A percentile compares a stretch with the other conserved stretches of the same genome.
Conservation (phyloP, 2,329 filamentous ascomycete species). For the Mycogone perniciosa region DNA sequence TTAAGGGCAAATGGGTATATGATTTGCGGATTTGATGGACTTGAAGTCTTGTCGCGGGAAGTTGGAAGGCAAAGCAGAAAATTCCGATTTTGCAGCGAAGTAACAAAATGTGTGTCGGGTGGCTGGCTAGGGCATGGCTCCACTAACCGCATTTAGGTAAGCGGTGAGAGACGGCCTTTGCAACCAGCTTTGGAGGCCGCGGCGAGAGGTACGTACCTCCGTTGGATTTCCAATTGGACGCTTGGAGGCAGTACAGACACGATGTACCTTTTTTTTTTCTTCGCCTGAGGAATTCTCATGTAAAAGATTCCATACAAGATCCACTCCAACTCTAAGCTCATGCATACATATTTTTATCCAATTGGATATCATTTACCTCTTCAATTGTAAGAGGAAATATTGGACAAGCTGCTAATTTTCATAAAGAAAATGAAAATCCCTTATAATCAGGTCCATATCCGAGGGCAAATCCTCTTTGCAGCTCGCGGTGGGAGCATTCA, state of each 20-base stretch:
- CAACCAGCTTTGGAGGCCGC: constrained; percentile 8
- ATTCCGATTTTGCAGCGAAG: constrained; percentile 19
- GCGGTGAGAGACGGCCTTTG: neutral
- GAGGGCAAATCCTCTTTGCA: constrained; percentile 58
- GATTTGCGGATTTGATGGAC: constrained; percentile 18
- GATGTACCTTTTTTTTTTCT: constrained; percentile 9
- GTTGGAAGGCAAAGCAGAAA: constrained; percentile 14
- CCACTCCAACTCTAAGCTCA: neutral
- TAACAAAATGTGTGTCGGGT: constrained; percentile 26
- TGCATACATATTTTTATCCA: neutral
- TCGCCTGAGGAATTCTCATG: neutral
- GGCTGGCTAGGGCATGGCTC: constrained; percentile 32
- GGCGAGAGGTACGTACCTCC: constrained; percentile 2
- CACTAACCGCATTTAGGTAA: constrained; percentile 22
- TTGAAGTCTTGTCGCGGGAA: constrained; percentile 18
- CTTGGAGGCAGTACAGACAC: neutral
- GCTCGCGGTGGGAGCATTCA: constrained; percentile 68
- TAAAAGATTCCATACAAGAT: constrained; percentile 1
- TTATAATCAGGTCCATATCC: constrained; percentile 57
- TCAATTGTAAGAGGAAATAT: neutral
- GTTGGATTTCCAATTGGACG: neutral
- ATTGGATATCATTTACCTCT: neutral
- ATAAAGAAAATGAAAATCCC: constrained; percentile 43
- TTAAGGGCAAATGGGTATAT: constrained; percentile 68
- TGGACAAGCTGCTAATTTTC: neutral